Evolutionary conservation across 1,284 basidiomycete genomes (phyloP).

Genomic region (Puccinia novopanici): DNA sequence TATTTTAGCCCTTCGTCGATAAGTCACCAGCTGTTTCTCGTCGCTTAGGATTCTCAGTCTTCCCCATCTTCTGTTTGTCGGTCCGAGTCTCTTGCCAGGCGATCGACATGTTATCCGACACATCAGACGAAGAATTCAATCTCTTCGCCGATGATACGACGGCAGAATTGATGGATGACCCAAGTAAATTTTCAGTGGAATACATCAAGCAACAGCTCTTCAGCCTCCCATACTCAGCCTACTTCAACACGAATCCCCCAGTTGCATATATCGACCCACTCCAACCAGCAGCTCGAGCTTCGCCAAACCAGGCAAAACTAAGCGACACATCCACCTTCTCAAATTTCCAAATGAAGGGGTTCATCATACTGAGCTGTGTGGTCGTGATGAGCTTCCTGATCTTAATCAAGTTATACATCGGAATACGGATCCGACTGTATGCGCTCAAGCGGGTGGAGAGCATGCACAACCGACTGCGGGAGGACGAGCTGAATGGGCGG

Average conservation of each 20-base stretch:
- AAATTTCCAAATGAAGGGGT: slow-evolving; percentile 26
- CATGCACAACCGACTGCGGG: not conserved
- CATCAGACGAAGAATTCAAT: slow-evolving; percentile 59
- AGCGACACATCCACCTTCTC: slow-evolving; percentile 16
- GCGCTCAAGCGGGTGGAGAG: slow-evolving; percentile 24
- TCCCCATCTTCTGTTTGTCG: slow-evolving; percentile 88
- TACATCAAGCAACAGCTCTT: slow-evolving; percentile 17
- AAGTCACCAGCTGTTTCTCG: slow-evolving; percentile 92
- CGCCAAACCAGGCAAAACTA: not conserved
- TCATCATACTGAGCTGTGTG: slow-evolving; percentile 19
- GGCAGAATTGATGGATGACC: not conserved
- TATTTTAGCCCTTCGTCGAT: slow-evolving; percentile 79
- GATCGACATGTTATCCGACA: slow-evolving; percentile 65
- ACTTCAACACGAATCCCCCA: not conserved
- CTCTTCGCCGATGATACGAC: slow-evolving; percentile 39
- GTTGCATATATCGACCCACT: not conserved
- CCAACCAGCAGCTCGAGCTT: not conserved
- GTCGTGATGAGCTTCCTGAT: slow-evolving; percentile 22
- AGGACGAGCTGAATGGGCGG: slow-evolving; percentile 32
- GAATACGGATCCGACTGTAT: slow-evolving; percentile 37
- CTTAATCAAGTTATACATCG: slow-evolving; percentile 35
- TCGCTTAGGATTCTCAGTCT: slow-evolving; percentile 85
- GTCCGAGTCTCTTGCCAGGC: slow-evolving; percentile 84
- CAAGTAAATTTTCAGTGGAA: slow-evolving; percentile 17
- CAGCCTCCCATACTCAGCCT: not conserved